These are phyloP conservation scores for Pulveroboletus sp. DNA, from an alignment of 768 basidiomycete species.

Conservation along the genomic window DNA sequence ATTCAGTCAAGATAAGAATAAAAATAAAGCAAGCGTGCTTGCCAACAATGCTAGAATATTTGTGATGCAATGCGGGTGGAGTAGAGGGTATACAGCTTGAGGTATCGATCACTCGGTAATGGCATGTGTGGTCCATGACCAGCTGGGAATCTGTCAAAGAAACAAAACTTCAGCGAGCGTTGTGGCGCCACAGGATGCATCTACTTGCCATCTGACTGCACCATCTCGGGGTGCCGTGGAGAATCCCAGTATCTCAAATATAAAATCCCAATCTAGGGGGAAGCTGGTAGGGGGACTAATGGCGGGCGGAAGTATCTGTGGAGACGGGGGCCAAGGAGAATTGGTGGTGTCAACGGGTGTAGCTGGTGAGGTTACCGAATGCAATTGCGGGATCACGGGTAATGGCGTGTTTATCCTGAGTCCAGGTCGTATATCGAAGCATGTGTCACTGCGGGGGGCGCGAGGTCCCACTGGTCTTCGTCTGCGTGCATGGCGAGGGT, in stretches of 20 bases:
- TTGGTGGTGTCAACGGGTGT: slow-evolving; percentile 1
- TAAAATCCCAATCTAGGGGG: slow-evolving; percentile 30
- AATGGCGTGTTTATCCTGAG: slow-evolving; percentile 20
- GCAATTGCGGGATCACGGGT: slow-evolving; percentile 3
- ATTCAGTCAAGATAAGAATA: neutral
- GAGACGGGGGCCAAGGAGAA: neutral
- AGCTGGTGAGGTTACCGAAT: slow-evolving; percentile 1
- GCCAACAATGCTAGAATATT: neutral
- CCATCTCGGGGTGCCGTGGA: neutral
- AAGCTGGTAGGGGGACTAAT: slow-evolving; percentile 16
- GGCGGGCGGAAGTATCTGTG: slow-evolving; percentile 3
- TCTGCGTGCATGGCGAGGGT: slow-evolving; percentile 7
- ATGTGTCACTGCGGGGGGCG: slow-evolving; percentile 11
- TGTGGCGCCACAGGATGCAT: neutral
- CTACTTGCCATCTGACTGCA: slow-evolving; percentile 13
- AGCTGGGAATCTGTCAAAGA: slow-evolving; percentile 2
- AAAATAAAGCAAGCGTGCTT: slow-evolving; percentile 4
- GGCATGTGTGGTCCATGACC: neutral
- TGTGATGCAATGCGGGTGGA: slow-evolving; percentile 1
- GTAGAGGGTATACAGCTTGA: slow-evolving; percentile 3
- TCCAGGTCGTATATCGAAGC: slow-evolving; percentile 5
- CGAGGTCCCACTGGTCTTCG: slow-evolving; percentile 29
- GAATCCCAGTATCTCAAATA: slow-evolving; percentile 28
- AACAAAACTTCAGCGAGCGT: neutral
- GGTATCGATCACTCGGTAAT: slow-evolving; percentile 1